A percentile compares a stretch with the other conserved stretches of the same genome.
These are phyloP conservation scores for Exutisphaerella laricina DNA, from an alignment of 2,329 filamentous ascomycete species.

Conservation along the genomic window DNA sequence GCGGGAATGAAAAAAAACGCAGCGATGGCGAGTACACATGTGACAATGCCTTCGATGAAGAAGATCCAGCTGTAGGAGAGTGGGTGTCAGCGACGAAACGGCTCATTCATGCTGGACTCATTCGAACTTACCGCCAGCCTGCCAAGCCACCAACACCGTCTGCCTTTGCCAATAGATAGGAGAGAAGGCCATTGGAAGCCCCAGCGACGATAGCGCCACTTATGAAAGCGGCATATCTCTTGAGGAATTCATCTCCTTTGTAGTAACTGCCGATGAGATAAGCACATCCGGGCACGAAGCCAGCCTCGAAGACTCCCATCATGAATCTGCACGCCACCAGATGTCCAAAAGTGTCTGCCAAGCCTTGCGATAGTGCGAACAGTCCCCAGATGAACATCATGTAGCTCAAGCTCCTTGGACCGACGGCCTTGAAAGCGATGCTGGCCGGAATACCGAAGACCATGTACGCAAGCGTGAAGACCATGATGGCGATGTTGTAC, in stretches of 20 bases:
- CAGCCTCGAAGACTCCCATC: slow-evolving; percentile 35
- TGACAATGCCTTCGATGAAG: slow-evolving; percentile 5
- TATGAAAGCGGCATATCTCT: slow-evolving; percentile 33
- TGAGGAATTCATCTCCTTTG: slow-evolving; percentile 36
- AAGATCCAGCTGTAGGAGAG: no score
- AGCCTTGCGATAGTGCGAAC: slow-evolving; percentile 34
- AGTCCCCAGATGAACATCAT: slow-evolving; percentile 40
- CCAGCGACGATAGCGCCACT: slow-evolving; percentile 27
- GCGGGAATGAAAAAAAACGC: slow-evolving; percentile 64
- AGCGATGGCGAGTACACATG: slow-evolving; percentile 57
- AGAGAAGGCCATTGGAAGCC: slow-evolving; percentile 19
- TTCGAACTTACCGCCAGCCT: slow-evolving; percentile 6
- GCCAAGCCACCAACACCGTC: slow-evolving; percentile 27
- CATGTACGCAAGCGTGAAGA: slow-evolving; percentile 37
- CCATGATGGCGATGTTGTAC: slow-evolving; percentile 36
- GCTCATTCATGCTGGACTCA: no score
- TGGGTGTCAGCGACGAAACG: no score
- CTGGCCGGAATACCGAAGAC: slow-evolving; percentile 31
- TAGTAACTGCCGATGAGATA: slow-evolving; percentile 35
- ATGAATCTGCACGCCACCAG: slow-evolving; percentile 32
- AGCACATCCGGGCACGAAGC: slow-evolving; percentile 35
- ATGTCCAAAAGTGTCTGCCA: slow-evolving; percentile 30
- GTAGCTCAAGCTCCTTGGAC: slow-evolving; percentile 31
- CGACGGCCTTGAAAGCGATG: slow-evolving; percentile 64
- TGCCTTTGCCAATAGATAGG: slow-evolving; percentile 29